phyloP scores from a whole-genome alignment of 2,329 filamentous ascomycete species.

The Trichoderma pleuroti region DNA sequence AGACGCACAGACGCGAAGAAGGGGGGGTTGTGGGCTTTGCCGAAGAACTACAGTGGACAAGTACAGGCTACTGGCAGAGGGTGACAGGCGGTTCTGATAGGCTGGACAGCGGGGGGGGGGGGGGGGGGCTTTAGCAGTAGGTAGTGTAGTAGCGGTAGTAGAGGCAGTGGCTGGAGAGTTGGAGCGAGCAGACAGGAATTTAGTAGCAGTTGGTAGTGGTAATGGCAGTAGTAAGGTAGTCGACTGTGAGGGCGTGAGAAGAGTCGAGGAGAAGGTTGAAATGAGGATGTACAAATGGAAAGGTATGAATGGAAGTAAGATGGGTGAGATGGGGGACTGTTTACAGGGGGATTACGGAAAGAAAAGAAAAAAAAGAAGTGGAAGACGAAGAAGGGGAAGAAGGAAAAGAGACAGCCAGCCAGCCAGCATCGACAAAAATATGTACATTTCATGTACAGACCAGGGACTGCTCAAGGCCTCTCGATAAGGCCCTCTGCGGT shows the following conservation, averaged over 20 bases:
- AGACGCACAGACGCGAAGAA: constrained; percentile 19
- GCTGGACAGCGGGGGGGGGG: not conserved
- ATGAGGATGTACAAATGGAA: not conserved
- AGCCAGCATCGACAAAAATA: not conserved
- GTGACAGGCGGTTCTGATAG: constrained; percentile 15
- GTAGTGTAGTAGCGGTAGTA: too few relatives aligned
- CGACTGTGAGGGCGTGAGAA: not conserved
- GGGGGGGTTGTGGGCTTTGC: constrained; percentile 11
- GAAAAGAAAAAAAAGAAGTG: not conserved
- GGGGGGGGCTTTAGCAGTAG: not conserved
- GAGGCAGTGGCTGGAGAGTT: not conserved
- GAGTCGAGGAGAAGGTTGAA: not conserved
- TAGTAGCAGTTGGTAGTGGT: not conserved
- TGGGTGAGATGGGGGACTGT: not conserved
- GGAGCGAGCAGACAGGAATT: not conserved
- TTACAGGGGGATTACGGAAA: not conserved
- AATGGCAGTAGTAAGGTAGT: not conserved
- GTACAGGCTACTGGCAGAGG: not conserved
- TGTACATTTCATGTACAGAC: too few relatives aligned
- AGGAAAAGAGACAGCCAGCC: not conserved
- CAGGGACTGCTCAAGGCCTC: not conserved
- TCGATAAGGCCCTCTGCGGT: not conserved
- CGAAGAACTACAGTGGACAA: constrained; percentile 1
- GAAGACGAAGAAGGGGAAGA: not conserved
- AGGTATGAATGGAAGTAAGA: too few relatives aligned